Base-by-base conservation (phyloP, 495 filamentous ascomycete genomes). In the Tuber indicum region DNA sequence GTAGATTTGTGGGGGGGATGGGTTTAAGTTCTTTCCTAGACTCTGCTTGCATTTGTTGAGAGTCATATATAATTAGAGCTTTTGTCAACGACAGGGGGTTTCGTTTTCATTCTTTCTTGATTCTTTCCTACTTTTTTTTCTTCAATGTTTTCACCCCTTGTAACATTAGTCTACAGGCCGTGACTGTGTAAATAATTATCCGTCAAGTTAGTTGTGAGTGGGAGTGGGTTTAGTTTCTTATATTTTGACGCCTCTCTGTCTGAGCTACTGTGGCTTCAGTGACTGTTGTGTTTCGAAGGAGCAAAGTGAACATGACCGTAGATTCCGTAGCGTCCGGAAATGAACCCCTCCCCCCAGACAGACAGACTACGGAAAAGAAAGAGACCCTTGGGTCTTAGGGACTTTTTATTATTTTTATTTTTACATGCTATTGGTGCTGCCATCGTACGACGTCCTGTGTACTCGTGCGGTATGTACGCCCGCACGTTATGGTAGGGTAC, bases 11-110 rank as follows among this genome's bases (percentile, higher is more conserved):
- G 21, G 73, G 14, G 73, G 47, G 70, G 73, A 76, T 76, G 52
- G 76, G 47, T 78, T 78, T 44, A 72, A 75, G 58, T 66, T 36
- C 58, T 66, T 17, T 66, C 32, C 26, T 66, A 66, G 26, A 66
- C 58, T 66, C 26, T 36, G 26, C 26, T 36, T 66, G 58, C 58
- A 36, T 66, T 36, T 66, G 58, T 66, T 66, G 58, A 66, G 58
- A 66, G 58, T 66, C 58, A 66, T 66, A 62, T 62, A 66, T 66
- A 66, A 66, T 66, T 66, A 66, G 58, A 66, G 58, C 26, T 66
- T 36, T 66, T 66, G 32, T 66, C 58, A 66, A 66, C 14, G 58
- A 19, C 45, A 36, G 14, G 58, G 58, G 26, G 58, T 66, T 36
- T 66, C 16, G 26, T 66, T 66, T 14, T 36, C 12, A 8, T 32